Evolutionary conservation across 768 basidiomycete species (phyloP).

Genomic region (Naganishia randhawae): DNA sequence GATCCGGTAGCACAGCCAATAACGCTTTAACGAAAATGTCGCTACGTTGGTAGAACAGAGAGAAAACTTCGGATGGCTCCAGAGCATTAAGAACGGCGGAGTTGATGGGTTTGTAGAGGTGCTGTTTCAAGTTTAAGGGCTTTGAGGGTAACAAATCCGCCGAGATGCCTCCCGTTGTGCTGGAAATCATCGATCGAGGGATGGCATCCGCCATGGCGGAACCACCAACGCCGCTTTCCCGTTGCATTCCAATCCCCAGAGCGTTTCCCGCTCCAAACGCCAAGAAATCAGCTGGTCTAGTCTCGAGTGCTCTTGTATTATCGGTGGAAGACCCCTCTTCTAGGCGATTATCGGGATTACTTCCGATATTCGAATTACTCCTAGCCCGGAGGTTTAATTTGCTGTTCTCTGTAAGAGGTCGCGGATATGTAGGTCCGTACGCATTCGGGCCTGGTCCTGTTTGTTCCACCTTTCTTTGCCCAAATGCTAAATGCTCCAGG

Average conservation of each 20-base stretch:
- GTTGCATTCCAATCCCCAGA: slow-evolving; percentile 8
- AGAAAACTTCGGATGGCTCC: slow-evolving; percentile 44
- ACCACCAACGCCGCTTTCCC: background rate
- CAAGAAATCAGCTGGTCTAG: slow-evolving; percentile 12
- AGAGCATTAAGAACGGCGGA: slow-evolving; percentile 41
- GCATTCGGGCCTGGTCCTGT: slow-evolving; percentile 20
- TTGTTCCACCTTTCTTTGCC: slow-evolving; percentile 35
- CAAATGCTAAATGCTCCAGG: slow-evolving; percentile 49
- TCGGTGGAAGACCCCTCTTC: background rate
- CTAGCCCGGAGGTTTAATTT: slow-evolving; percentile 3
- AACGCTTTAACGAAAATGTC: slow-evolving; percentile 44
- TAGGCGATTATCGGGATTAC: background rate
- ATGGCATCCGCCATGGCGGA: slow-evolving; percentile 20
- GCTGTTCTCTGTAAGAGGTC: background rate
- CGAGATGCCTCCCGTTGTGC: slow-evolving; percentile 10
- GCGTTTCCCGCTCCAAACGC: slow-evolving; percentile 18
- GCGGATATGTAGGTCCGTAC: slow-evolving; percentile 16
- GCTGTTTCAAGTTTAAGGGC: slow-evolving; percentile 11
- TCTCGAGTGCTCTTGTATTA: background rate
- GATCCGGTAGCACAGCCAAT: slow-evolving; percentile 40
- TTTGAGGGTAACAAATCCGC: slow-evolving; percentile 12
- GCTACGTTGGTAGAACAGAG: slow-evolving; percentile 45
- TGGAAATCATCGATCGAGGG: slow-evolving; percentile 11
- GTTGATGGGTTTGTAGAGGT: slow-evolving; percentile 20
- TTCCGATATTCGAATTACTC: slow-evolving; percentile 4